Percentiles rank a stretch among this genome's conserved stretches.
Evolutionary conservation across 108 stramenopile genomes (phyloP).

Genomic region (Licmophora abbreviata): DNA sequence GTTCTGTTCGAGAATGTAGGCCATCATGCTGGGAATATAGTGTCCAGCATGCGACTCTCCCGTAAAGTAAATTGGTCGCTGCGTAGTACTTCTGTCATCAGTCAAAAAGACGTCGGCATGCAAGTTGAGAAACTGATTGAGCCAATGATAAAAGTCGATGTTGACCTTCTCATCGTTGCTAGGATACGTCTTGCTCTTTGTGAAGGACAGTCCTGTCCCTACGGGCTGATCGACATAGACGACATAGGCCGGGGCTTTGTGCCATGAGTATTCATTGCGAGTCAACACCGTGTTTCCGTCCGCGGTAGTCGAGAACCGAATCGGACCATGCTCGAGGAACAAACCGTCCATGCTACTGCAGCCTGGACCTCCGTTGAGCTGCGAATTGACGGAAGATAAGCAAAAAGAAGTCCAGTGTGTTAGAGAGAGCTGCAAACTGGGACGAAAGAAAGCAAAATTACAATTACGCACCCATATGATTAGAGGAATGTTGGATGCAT

Average conservation of each 20-base stretch:
- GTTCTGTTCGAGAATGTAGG: conserved; percentile 52
- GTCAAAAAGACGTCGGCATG: conserved; percentile 24
- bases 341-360: conserved; percentile 84
- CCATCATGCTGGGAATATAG: conserved; percentile 78
- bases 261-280: conserved; percentile 49
- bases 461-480: conserved; percentile 81
- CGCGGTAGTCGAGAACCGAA: conserved; percentile 29
- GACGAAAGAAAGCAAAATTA: not conserved
- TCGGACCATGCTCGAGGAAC: conserved; percentile 78
- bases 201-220: conserved; percentile 59
- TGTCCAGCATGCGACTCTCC: conserved; percentile 84
- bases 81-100: conserved; percentile 14
- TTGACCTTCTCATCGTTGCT: conserved; percentile 62
- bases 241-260: conserved; percentile 51
- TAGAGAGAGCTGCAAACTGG: not conserved
- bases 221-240: conserved; percentile 66
- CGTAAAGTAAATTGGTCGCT: conserved; percentile 50
- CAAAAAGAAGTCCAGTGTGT: not conserved
- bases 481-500: conserved; percentile 54
- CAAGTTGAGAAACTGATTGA: conserved; percentile 35
- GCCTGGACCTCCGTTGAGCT: conserved; percentile 71
- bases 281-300: conserved; percentile 26
- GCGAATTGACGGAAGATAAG: conserved; percentile 74
- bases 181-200: conserved; percentile 38
- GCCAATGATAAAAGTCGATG: conserved; percentile 45